Percentiles rank a stretch among this genome's conserved stretches.
phyloP scores from a whole-genome alignment of 75 land plant species.

The Pinus tabuliformis region DNA sequence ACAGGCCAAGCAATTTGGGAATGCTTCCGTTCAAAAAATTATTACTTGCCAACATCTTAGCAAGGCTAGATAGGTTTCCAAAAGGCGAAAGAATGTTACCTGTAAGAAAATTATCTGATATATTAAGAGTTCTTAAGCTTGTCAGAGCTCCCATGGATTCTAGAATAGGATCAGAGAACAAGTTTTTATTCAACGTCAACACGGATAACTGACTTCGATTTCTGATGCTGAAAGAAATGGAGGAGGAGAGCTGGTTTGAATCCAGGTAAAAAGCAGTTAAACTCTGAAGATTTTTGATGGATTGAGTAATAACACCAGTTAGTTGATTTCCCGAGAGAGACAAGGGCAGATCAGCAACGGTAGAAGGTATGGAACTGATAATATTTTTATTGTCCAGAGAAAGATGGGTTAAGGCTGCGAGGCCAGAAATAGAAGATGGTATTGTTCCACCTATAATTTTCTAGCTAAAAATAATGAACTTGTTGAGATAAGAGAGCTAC shows the following conservation, averaged over 20 bases:
- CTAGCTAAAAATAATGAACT: neutral
- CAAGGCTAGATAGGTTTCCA: neutral
- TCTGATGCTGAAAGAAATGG: neutral
- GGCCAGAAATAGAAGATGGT: neutral
- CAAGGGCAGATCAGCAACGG: neutral
- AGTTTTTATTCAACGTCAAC: neutral
- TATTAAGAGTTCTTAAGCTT: neutral
- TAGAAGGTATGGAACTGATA: slow-evolving; percentile 1
- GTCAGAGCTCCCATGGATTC: neutral
- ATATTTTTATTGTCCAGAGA: slow-evolving; percentile 5
- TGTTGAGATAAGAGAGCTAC: slow-evolving; percentile 11
- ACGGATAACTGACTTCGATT: neutral
- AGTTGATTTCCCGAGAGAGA: neutral
- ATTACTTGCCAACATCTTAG: neutral
- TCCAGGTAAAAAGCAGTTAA: neutral
- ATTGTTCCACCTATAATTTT: neutral
- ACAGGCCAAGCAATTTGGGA: slow-evolving; percentile 8
- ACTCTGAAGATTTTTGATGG: neutral
- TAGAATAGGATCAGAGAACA: neutral
- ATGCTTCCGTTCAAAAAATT: neutral
- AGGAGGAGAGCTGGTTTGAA: neutral
- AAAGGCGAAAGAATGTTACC: slow-evolving; percentile 15
- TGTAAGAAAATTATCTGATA: slow-evolving; percentile 15
- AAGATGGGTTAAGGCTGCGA: slow-evolving; percentile 7
- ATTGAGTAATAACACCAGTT: neutral